phyloP scores from a whole-genome alignment of 1,284 basidiomycete species.

The Heterobasidion parviporum region DNA sequence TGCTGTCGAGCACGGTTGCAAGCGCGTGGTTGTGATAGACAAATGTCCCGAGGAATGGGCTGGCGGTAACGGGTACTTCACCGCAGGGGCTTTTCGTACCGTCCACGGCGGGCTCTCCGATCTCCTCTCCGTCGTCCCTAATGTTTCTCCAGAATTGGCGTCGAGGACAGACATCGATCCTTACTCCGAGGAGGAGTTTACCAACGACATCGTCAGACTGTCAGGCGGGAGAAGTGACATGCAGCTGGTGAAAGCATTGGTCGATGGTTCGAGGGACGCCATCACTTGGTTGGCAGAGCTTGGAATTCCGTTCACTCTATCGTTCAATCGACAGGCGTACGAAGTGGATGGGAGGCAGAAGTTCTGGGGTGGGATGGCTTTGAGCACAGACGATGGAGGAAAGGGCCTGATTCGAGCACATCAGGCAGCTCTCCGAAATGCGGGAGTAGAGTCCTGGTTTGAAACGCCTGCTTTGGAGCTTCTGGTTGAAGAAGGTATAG shows the following conservation, averaged over 20 bases:
- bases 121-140: constrained; percentile 45
- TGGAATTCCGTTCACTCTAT: constrained; percentile 46
- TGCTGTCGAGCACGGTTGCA: constrained; percentile 49
- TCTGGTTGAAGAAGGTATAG: constrained; percentile 25
- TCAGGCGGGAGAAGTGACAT: constrained; percentile 39
- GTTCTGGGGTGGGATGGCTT: constrained; percentile 63
- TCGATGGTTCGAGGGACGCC: constrained; percentile 45
- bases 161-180: constrained; percentile 47
- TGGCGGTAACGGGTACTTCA: constrained; percentile 67
- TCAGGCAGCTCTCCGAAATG: constrained; percentile 36
- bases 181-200: constrained; percentile 47
- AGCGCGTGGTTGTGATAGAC: constrained; percentile 53
- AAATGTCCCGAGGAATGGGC: constrained; percentile 56
- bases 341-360: constrained; percentile 50
- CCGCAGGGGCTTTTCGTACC: constrained; percentile 57
- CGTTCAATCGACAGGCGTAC: constrained; percentile 62
- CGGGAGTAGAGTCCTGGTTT: constrained; percentile 49
- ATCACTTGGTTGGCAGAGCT: constrained; percentile 46
- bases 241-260: constrained; percentile 40
- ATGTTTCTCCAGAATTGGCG: constrained; percentile 34
- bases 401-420: constrained; percentile 60
- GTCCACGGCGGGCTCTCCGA: constrained; percentile 50
- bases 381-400: constrained; percentile 52
- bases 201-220: constrained; percentile 51
- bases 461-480: constrained; percentile 39